These are phyloP conservation scores for Warburgia ugandensis DNA, from an alignment of 164 flowering plant species.

Conservation along the genomic window DNA sequence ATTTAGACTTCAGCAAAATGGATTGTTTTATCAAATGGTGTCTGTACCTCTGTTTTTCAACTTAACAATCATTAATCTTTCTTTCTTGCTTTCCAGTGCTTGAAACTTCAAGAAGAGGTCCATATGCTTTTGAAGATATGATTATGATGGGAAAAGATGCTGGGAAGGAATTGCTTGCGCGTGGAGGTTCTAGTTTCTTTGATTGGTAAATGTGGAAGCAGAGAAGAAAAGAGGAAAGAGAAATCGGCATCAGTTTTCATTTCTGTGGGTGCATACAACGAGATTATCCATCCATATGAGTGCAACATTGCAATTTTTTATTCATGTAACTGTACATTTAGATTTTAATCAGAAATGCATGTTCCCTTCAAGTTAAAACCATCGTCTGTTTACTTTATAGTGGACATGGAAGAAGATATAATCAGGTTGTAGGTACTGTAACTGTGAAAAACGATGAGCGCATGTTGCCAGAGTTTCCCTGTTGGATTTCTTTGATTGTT, in stretches of 20 bases:
- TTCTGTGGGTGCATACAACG: constrained; percentile 7
- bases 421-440: background rate
- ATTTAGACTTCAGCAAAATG: too few relatives aligned
- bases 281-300: constrained; percentile 7
- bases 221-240: background rate
- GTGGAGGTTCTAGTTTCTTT: constrained; percentile 82
- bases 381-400: background rate
- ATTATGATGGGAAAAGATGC: constrained; percentile 86
- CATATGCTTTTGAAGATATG: constrained; percentile 72
- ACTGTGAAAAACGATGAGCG: too few relatives aligned
- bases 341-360: constrained; percentile 4
- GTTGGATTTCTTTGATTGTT: too few relatives aligned
- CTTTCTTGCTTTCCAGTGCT: constrained; percentile 46
- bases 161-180: constrained; percentile 77
- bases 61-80: background rate
- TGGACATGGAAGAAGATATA: constrained; percentile 1
- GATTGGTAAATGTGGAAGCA: constrained; percentile 13
- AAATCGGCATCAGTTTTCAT: background rate
- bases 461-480: too few relatives aligned
- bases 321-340: background rate
- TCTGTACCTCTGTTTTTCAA: too few relatives aligned
- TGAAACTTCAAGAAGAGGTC: constrained; percentile 81
- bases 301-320: constrained; percentile 1
- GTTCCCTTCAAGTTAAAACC: background rate
- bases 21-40: too few relatives aligned